These are phyloP conservation scores for Naegleria gruberi DNA, from an alignment of 208 protist genomes.

Conservation along the genomic window DNA sequence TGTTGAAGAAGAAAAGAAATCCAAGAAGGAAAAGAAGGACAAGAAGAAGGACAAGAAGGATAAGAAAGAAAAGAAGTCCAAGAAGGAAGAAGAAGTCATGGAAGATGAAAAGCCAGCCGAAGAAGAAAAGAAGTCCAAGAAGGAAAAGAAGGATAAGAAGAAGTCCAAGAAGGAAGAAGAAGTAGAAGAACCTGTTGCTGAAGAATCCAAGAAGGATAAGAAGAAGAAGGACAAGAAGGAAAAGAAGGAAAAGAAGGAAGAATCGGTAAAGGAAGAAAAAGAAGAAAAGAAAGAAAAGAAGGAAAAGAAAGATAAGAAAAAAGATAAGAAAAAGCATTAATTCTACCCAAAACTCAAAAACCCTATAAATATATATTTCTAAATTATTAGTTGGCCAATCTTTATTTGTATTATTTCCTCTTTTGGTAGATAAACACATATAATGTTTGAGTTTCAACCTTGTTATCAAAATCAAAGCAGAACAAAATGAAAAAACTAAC, in stretches of 20 bases:
- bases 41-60: constrained; percentile 12
- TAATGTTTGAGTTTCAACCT: too few species aligned
- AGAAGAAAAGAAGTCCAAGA: constrained; percentile 27
- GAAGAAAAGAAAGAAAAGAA: constrained; percentile 24
- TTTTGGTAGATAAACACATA: too few species aligned
- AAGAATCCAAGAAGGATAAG: not conserved
- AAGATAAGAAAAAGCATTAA: not conserved
- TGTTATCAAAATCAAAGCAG: too few species aligned
- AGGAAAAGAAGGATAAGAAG: constrained; percentile 32
- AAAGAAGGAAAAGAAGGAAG: not conserved
- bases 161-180: constrained; percentile 34
- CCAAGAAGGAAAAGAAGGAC: constrained; percentile 26
- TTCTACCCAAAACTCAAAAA: not conserved
- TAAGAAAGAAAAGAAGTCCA: not conserved
- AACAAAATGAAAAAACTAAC: too few species aligned
- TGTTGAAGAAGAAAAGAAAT: constrained; percentile 29
- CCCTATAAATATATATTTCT: not conserved
- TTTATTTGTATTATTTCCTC: too few species aligned
- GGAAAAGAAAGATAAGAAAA: constrained; percentile 29
- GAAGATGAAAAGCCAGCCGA: constrained; percentile 19
- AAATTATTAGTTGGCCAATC: too few species aligned
- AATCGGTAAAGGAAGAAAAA: constrained; percentile 7
- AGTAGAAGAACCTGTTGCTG: not conserved
- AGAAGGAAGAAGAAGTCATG: not conserved
- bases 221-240: not conserved